Conservation (phyloP, 2,329 filamentous ascomycete genomes). For the Colletotrichum trifolii region DNA sequence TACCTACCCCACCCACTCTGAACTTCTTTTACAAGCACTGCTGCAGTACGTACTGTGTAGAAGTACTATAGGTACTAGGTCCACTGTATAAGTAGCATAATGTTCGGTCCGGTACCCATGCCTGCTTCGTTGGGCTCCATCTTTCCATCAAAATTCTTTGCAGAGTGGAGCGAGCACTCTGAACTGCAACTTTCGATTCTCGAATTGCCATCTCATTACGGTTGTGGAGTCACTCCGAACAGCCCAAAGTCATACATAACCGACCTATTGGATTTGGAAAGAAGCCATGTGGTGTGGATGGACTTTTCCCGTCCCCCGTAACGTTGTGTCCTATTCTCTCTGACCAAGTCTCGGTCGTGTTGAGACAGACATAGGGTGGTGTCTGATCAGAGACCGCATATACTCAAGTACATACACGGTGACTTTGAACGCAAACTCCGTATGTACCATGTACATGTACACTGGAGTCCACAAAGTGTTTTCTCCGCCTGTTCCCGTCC, state of each 20-base stretch:
- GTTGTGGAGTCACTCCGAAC: conserved; percentile 26
- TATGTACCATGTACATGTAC: too few species aligned
- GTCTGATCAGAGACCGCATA: conserved; percentile 19
- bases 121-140: conserved; percentile 10
- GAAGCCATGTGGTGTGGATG: conserved; percentile 27
- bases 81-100: too few species aligned
- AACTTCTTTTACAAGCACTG: too few species aligned
- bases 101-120: too few species aligned
- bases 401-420: too few species aligned
- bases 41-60: too few species aligned
- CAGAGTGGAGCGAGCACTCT: conserved; percentile 26
- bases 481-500: conserved; percentile 25
- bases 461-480: too few species aligned
- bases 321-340: not conserved
- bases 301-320: not conserved
- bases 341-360: conserved; percentile 11
- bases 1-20: too few species aligned
- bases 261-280: conserved; percentile 5
- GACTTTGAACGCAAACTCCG: too few species aligned
- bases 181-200: not conserved
- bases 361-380: conserved; percentile 21
- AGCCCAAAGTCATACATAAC: too few species aligned
- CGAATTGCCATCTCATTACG: conserved; percentile 18
- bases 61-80: too few species aligned
- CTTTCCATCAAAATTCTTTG: conserved; percentile 36